These are phyloP conservation scores for Chaetomium sp. DNA, from an alignment of 2,329 filamentous ascomycete genomes.

Conservation along the genomic window DNA sequence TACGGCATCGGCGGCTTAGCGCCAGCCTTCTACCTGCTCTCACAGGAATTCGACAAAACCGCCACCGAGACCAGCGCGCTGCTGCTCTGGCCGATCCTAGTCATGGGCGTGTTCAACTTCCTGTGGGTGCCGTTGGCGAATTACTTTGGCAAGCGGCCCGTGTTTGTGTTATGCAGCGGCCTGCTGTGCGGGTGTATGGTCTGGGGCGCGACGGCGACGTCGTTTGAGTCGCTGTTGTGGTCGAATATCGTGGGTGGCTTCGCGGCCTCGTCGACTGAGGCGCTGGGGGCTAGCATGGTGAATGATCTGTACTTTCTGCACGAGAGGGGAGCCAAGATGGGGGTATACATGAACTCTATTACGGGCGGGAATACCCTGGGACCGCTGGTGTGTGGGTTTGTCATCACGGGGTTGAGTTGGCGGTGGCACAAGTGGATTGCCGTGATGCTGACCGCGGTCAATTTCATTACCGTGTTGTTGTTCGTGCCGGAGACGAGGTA, in stretches of 20 bases:
- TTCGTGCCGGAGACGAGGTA: conserved; percentile 29
- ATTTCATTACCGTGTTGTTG: conserved; percentile 26
- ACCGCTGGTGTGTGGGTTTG: conserved; percentile 28
- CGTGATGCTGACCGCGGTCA: conserved; percentile 25
- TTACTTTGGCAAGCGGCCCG: conserved; percentile 39
- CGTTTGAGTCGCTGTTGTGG: conserved; percentile 38
- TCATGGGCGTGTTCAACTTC: conserved; percentile 42
- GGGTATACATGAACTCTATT: conserved; percentile 29
- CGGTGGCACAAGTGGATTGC: conserved; percentile 30
- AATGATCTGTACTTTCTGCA: conserved; percentile 31
- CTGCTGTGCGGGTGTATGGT: conserved; percentile 35
- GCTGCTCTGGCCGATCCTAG: conserved; percentile 38
- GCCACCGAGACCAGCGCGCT: conserved; percentile 37
- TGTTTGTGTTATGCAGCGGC: conserved; percentile 37
- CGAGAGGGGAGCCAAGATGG: conserved; percentile 29
- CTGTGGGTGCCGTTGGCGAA: conserved; percentile 43
- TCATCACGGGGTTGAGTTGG: conserved; percentile 27
- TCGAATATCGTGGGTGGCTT: conserved; percentile 40
- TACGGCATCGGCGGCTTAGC: conserved; percentile 39
- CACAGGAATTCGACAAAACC: conserved; percentile 37
- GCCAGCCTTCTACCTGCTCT: conserved; percentile 39
- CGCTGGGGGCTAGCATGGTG: conserved; percentile 33
- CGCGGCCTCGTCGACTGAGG: conserved; percentile 39
- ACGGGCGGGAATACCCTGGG: conserved; percentile 20
- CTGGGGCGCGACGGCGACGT: conserved; percentile 37